A percentile compares a stretch with the other conserved stretches of the same genome.
These are phyloP conservation scores for Phytophthora hybrid DNA, from an alignment of 352 stramenopile species.

Conservation along the genomic window DNA sequence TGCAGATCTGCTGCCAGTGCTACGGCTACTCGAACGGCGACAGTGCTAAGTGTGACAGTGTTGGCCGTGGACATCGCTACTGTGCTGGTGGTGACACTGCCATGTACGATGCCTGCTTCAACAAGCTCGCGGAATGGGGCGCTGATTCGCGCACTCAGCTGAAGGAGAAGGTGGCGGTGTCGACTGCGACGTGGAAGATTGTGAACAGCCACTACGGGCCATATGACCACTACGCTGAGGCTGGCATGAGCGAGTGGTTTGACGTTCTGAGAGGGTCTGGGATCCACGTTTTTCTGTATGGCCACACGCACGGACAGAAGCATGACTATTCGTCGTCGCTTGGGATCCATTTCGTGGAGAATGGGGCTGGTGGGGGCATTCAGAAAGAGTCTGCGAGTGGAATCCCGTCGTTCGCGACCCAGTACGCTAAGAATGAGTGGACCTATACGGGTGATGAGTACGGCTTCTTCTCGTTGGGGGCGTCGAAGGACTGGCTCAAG, in stretches of 20 bases:
- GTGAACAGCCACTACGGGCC: constrained; percentile 34
- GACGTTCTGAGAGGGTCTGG: constrained; percentile 13
- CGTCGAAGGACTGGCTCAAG: constrained; percentile 27
- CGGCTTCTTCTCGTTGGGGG: constrained; percentile 25
- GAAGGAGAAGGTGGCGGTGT: constrained; percentile 5
- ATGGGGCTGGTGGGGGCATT: constrained; percentile 27
- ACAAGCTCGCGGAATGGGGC: constrained; percentile 20
- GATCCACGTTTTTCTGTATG: constrained; percentile 21
- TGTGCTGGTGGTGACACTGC: constrained; percentile 24
- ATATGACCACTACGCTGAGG: constrained; percentile 24
- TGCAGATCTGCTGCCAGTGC: constrained; percentile 29
- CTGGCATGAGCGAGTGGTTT: constrained; percentile 32
- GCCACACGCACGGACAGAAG: constrained; percentile 25
- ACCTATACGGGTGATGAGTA: constrained; percentile 21
- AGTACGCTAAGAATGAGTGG: constrained; percentile 19
- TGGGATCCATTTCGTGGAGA: constrained; percentile 27
- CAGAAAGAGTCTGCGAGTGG: constrained; percentile 22
- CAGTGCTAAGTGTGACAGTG: constrained; percentile 4
- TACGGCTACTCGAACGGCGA: constrained; percentile 30
- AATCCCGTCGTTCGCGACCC: constrained; percentile 14
- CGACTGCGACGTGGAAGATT: constrained; percentile 38
- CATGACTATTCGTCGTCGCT: constrained; percentile 29
- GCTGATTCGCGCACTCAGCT: constrained; percentile 18
- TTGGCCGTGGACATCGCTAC: constrained; percentile 19
- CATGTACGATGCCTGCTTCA: constrained; percentile 25